These are phyloP conservation scores for Metschnikowia matae DNA, from an alignment of 805 yeast species.

Conservation along the genomic window DNA sequence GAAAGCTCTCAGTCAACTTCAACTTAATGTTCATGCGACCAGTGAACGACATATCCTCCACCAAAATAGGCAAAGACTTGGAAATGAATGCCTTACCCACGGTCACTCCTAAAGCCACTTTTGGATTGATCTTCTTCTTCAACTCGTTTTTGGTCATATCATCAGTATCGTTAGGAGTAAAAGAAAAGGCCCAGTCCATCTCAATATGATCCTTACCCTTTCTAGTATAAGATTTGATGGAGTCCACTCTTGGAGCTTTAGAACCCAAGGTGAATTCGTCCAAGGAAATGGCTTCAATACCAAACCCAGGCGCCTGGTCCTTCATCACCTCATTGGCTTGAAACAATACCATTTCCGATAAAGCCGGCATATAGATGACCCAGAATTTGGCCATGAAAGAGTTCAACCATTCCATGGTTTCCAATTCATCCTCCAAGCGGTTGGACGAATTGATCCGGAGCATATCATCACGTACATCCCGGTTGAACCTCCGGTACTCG, in stretches of 20 bases:
- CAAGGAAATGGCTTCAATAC: conserved; percentile 67
- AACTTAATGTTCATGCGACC: conserved; percentile 66
- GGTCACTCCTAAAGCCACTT: conserved; percentile 75
- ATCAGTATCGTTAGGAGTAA: conserved; percentile 77
- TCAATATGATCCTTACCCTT: conserved; percentile 64
- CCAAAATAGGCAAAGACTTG: conserved; percentile 70
- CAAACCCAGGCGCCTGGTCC: conserved; percentile 77
- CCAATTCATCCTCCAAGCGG: conserved; percentile 57
- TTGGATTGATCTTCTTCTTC: conserved; percentile 68
- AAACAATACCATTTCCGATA: conserved; percentile 68
- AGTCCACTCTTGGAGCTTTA: conserved; percentile 71
- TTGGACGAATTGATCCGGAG: conserved; percentile 60
- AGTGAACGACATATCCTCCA: conserved; percentile 72
- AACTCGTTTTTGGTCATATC: conserved; percentile 79
- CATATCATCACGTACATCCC: conserved; percentile 74
- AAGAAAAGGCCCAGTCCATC: conserved; percentile 81
- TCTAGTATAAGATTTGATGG: conserved; percentile 69
- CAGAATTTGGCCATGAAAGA: conserved; percentile 75
- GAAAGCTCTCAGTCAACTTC: conserved; percentile 60
- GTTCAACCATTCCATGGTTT: conserved; percentile 80
- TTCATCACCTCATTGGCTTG: conserved; percentile 65
- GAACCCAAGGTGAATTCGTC: conserved; percentile 80
- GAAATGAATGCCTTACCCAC: conserved; percentile 79
- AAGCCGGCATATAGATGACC: conserved; percentile 85
- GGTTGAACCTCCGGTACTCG: conserved; percentile 71